Conservation (phyloP, 31 red algal genomes). For the Bonnemaisonia californica region DNA sequence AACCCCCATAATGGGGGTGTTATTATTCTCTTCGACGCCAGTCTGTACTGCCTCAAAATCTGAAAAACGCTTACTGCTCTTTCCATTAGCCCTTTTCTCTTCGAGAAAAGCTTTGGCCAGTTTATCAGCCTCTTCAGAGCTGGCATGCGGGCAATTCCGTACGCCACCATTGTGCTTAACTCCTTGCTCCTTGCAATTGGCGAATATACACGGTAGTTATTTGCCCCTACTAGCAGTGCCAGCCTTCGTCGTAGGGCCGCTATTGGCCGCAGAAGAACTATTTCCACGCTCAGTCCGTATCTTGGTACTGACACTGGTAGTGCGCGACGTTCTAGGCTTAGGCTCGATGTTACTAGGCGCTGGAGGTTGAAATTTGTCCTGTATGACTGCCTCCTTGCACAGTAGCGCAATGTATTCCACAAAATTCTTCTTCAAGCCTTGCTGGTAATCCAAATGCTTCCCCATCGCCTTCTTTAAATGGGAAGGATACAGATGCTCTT, state of each 20-base stretch:
- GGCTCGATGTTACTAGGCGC: too few species aligned
- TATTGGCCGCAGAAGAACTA: too few species aligned
- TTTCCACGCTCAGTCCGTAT: too few species aligned
- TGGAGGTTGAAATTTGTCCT: not conserved
- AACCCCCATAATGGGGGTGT: not conserved
- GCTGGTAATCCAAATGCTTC: constrained; percentile 11
- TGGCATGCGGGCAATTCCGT: not conserved
- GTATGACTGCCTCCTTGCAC: not conserved
- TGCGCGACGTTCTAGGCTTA: not conserved
- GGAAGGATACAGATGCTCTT: not conserved
- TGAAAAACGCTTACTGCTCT: too few species aligned
- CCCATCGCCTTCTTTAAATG: not conserved
- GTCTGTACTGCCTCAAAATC: too few species aligned
- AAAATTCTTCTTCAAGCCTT: constrained; percentile 9
- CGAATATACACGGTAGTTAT: not conserved
- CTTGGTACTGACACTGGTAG: not conserved
- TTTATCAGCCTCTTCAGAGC: not conserved
- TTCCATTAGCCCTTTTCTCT: not conserved
- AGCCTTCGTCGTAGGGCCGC: too few species aligned
- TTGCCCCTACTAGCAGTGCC: not conserved
- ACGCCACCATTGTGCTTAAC: not conserved
- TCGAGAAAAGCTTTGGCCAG: not conserved
- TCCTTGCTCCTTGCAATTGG: not conserved
- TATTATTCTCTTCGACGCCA: too few species aligned
- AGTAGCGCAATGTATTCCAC: not conserved